phyloP scores from a whole-genome alignment of 768 basidiomycete genomes.

The Mycena belliarum region DNA sequence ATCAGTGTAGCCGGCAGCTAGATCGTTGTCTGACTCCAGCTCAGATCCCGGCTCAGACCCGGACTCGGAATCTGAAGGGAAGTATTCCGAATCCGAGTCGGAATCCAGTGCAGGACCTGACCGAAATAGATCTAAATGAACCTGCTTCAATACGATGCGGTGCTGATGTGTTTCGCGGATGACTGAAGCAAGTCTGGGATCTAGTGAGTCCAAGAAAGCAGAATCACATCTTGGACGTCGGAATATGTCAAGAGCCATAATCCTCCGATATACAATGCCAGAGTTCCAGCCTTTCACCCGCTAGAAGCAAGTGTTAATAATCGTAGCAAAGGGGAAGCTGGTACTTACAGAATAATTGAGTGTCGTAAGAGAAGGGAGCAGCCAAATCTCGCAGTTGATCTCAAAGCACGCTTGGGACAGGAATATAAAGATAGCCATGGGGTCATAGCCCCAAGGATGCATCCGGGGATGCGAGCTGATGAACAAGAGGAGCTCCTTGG shows the following conservation, averaged over 20 bases:
- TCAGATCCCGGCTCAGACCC: too few relatives aligned
- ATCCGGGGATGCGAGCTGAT: neutral
- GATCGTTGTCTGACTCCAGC: too few relatives aligned
- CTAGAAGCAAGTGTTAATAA: neutral
- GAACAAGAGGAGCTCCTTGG: neutral
- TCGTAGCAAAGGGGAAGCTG: too few relatives aligned
- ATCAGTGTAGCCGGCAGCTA: too few relatives aligned
- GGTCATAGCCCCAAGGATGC: neutral
- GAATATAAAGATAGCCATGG: neutral
- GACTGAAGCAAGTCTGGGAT: neutral
- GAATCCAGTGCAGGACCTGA: too few relatives aligned
- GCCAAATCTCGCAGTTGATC: neutral
- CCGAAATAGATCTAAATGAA: neutral
- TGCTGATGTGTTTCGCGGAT: neutral
- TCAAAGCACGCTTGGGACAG: neutral
- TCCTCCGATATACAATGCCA: neutral
- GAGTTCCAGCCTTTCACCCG: neutral
- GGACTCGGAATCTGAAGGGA: too few relatives aligned
- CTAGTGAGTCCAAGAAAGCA: neutral
- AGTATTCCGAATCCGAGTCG: too few relatives aligned
- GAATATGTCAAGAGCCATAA: neutral
- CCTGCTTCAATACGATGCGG: neutral
- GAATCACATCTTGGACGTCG: neutral
- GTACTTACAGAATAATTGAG: constrained; percentile 1
- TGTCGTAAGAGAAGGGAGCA: neutral